Evolutionary conservation across 768 basidiomycete species (phyloP), one percentile per base, ranked within the genome.

Genomic region (Auricularia auricula-judae): DNA sequence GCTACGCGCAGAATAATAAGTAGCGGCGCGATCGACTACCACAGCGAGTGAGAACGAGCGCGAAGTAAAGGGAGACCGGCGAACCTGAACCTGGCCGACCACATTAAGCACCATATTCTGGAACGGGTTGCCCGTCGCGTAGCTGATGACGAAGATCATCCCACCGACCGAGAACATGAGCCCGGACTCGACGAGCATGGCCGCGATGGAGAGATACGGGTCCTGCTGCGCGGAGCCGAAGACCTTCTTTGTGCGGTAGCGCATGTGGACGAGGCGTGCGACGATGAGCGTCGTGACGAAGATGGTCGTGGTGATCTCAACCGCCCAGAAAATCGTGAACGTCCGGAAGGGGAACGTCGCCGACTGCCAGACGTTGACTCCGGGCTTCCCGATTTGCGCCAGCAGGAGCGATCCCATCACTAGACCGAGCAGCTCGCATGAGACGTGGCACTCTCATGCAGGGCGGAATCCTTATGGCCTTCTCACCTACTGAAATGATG

Each of bases 181-280:
- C 2, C 76, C 74, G 7, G 74, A 76, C 62, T 80, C 77, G 64
- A 79, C 65, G 29, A 77, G 62, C 71, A 78, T 76, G n/a, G 65
- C 61, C 3, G 43, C 35, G 44, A 65, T 51, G 4, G 62, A 62
- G 12, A 36, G 8, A 47, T 65, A 65, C 3, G 62, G 36, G 43
- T 18, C 10, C 43, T 18, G 43, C 10, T 44, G 18, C 43, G 43
- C 10, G 11, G 11, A 11, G 4, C 3, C 35, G 3, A 53, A 14
- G 21, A 56, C 21, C 18, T 18, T 29, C 53, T 56, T 62, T 21
- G 58, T 73, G 70, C 62, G 67, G 70, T 23, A 66, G 63, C 73
- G 72, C n/a, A 70, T 65, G 34, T 35, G 16, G 7, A 74, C 59
- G 2, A 79, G 61, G 5, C 76, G 75, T 3, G 62, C 39, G 0